Evolutionary conservation across 2,329 filamentous ascomycete genomes (phyloP), one percentile per base, ranked within the genome.

Genomic region (Chaetomiaceae sp.): DNA sequence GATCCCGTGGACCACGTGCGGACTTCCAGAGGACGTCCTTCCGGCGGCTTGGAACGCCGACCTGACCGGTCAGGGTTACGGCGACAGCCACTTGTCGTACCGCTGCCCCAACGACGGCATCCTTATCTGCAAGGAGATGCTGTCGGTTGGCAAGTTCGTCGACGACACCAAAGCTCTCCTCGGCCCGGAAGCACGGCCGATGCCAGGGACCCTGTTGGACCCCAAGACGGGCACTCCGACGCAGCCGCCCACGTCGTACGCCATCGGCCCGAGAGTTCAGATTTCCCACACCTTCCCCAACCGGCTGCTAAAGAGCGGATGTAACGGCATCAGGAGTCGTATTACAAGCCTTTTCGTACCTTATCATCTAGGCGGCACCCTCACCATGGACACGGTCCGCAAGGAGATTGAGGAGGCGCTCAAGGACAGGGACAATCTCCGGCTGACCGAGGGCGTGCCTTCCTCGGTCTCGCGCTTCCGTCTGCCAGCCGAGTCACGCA

Each of bases 171-270:
- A 72, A 20, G 60, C 61, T 0, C 70, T 88, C 0, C 58, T 80
- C 3, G 53, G 65, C 3, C 58, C 72, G 3, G 58, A 71, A 10
- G 39, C 25, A 13, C 62, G 68, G 1, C 81, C 85, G 0, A 80
- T 91, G 72, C 82, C 84, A 0, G 86, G 87, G 1, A 89, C 86
- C 0, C 64, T 89, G 4, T 71, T 89, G 7, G 71, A 79, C 8
- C 63, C 74, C 0, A 64, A 67, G 1, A 72, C 61, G 0, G 86
- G 86, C 0, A 65, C 70, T 12, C 49, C 49, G 3, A 14, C 78
- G 82, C 0, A 9, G 5, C 23, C 34, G 20, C 6, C 10, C 6
- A 27, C 25, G 10, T 6, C 25, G 6, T 27, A 27, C 10, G 25
- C 6, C 10, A 16, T 17, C 7, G 35, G 35, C 16, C 16, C 16